A percentile compares a stretch with the other conserved stretches of the same genome.
These are phyloP conservation scores for Mesostigma viride DNA, from an alignment of 139 green algal species.

Conservation along the genomic window DNA sequence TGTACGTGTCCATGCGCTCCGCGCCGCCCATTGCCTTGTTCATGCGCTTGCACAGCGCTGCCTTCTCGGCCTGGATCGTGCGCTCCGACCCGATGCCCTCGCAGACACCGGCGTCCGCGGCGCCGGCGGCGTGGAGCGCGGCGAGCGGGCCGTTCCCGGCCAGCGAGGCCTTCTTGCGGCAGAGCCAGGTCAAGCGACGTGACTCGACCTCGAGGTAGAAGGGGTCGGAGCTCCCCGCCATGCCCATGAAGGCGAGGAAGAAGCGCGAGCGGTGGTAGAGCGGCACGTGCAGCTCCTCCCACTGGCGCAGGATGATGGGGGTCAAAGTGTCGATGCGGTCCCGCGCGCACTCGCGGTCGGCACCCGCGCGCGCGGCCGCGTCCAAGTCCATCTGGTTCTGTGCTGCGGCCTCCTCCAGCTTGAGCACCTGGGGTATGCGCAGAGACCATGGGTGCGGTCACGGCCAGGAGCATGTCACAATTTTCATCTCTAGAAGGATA, in stretches of 20 bases:
- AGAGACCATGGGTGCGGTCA: background rate
- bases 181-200: constrained; percentile 21
- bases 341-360: background rate
- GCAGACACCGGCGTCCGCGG: too few species aligned
- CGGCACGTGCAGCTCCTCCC: constrained; percentile 25
- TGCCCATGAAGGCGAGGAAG: constrained; percentile 22
- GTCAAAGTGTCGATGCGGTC: constrained; percentile 18
- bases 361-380: background rate
- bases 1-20: constrained; percentile 16
- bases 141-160: too few species aligned
- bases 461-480: background rate
- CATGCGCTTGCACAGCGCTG: constrained; percentile 14
- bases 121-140: too few species aligned
- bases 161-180: background rate
- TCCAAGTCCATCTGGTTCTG: background rate
- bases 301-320: constrained; percentile 20
- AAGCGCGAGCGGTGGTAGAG: constrained; percentile 28
- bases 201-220: constrained; percentile 31
- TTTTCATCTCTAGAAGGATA: background rate
- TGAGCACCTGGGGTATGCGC: constrained; percentile 3
- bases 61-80: constrained; percentile 2
- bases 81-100: constrained; percentile 6
- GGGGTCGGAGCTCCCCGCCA: background rate
- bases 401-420: constrained; percentile 8
- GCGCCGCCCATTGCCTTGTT: background rate